A percentile compares a stretch with the other conserved stretches of the same genome.
Evolutionary conservation across 2,329 filamentous ascomycete genomes (phyloP).

Genomic region (Nemania bipapillata): DNA sequence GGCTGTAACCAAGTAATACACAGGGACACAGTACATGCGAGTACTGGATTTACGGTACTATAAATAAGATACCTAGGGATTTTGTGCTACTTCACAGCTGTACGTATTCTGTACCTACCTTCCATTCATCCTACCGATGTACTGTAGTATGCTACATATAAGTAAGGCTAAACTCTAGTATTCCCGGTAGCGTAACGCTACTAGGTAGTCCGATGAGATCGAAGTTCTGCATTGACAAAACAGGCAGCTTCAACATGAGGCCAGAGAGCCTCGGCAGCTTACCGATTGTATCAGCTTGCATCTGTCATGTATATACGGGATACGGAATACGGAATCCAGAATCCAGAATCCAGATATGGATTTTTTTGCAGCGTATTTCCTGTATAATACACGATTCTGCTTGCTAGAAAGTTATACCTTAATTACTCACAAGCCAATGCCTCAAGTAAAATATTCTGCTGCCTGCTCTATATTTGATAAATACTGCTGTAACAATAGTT

Average conservation of each 20-base stretch:
- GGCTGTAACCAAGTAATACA: slow-evolving; percentile 50
- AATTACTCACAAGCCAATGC: too few relatives aligned
- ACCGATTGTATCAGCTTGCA: background rate
- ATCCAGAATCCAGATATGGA: too few relatives aligned
- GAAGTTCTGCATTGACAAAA: background rate
- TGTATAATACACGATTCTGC: too few relatives aligned
- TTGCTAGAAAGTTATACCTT: too few relatives aligned
- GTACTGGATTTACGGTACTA: too few relatives aligned
- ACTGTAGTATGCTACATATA: background rate
- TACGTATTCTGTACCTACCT: background rate
- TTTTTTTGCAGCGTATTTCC: too few relatives aligned
- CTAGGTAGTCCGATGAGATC: background rate
- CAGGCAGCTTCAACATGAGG: background rate
- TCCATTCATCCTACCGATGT: background rate
- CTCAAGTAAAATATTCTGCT: too few relatives aligned
- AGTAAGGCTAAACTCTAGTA: too few relatives aligned
- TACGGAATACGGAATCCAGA: background rate
- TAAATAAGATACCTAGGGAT: too few relatives aligned
- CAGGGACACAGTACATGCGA: background rate
- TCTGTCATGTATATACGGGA: background rate
- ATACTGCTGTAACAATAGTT: too few relatives aligned
- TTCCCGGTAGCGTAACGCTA: background rate
- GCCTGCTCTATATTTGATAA: too few relatives aligned
- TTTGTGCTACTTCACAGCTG: too few relatives aligned
- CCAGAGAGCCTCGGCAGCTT: background rate